These are phyloP conservation scores for Phoma sp. DNA, from an alignment of 2,329 filamentous ascomycete genomes.

Conservation along the genomic window DNA sequence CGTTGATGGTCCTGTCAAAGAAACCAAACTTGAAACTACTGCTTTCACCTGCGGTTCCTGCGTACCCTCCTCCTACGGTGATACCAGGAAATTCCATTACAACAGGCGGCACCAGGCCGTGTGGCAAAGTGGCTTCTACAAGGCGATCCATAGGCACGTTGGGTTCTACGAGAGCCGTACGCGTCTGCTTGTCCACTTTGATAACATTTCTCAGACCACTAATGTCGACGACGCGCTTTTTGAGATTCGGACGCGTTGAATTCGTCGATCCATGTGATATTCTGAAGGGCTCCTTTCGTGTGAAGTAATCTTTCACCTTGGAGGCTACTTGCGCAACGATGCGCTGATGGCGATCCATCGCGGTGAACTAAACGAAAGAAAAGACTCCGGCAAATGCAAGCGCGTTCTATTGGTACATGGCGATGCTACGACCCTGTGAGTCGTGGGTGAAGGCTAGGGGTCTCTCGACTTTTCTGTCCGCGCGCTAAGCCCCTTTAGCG, in stretches of 20 bases:
- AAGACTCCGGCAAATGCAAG: slow-evolving; percentile 18
- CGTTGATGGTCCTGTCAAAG: slow-evolving; percentile 67
- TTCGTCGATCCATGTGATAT: slow-evolving; percentile 81
- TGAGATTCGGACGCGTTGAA: slow-evolving; percentile 66
- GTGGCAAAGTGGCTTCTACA: slow-evolving; percentile 62
- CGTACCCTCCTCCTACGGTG: slow-evolving; percentile 71
- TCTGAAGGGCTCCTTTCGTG: slow-evolving; percentile 66
- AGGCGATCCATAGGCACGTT: slow-evolving; percentile 73
- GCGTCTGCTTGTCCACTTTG: slow-evolving; percentile 59
- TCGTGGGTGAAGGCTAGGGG: background rate
- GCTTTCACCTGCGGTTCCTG: slow-evolving; percentile 72
- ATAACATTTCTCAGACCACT: slow-evolving; percentile 69
- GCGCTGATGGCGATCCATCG: slow-evolving; percentile 52
- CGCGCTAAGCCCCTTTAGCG: slow-evolving; percentile 17
- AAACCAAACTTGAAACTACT: slow-evolving; percentile 72
- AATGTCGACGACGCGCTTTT: slow-evolving; percentile 66
- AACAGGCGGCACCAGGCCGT: slow-evolving; percentile 67
- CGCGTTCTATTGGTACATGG: slow-evolving; percentile 26
- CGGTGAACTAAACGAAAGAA: background rate
- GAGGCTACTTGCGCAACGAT: slow-evolving; percentile 55
- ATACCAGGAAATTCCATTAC: slow-evolving; percentile 78
- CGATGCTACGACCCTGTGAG: slow-evolving; percentile 7
- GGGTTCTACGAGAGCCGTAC: slow-evolving; percentile 70
- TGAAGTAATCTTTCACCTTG: slow-evolving; percentile 58
- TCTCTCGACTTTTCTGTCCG: slow-evolving; percentile 22